Conservation (phyloP, 148 eudicot genomes). For the Suaeda aralocaspica region DNA sequence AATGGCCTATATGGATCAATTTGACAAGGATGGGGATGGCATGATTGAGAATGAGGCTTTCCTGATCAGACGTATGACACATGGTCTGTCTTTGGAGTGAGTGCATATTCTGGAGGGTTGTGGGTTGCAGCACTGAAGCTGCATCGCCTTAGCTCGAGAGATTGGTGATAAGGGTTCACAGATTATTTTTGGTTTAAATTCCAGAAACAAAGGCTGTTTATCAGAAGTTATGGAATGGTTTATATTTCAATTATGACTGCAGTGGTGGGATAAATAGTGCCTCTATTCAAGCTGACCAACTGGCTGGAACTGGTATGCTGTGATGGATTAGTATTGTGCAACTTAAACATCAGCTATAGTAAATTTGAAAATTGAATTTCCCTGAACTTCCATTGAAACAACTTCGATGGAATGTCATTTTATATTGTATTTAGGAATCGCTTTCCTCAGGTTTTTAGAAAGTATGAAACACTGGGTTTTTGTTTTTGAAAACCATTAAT, state of each 20-base stretch:
- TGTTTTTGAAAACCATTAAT: no score
- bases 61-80: constrained; percentile 99
- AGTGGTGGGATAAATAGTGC: constrained; percentile 63
- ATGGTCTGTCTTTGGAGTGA: constrained; percentile 84
- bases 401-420: neutral
- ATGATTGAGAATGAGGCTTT: constrained; percentile 98
- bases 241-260: constrained; percentile 76
- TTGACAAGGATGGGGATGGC: constrained; percentile 90
- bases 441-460: neutral
- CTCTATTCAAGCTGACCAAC: constrained; percentile 88
- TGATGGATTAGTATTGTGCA: neutral
- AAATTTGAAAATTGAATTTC: neutral
- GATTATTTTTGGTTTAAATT: constrained; percentile 72
- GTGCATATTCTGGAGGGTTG: constrained; percentile 91
- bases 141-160: constrained; percentile 84
- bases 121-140: constrained; percentile 98
- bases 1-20: constrained; percentile 92
- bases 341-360: neutral
- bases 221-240: constrained; percentile 84
- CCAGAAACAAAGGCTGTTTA: constrained; percentile 76
- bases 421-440: neutral
- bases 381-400: neutral
- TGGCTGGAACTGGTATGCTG: constrained; percentile 86
- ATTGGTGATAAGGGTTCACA: constrained; percentile 77
- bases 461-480: no score